phyloP scores from a whole-genome alignment of 345 rosid genomes.

The Kernera saxatilis region DNA sequence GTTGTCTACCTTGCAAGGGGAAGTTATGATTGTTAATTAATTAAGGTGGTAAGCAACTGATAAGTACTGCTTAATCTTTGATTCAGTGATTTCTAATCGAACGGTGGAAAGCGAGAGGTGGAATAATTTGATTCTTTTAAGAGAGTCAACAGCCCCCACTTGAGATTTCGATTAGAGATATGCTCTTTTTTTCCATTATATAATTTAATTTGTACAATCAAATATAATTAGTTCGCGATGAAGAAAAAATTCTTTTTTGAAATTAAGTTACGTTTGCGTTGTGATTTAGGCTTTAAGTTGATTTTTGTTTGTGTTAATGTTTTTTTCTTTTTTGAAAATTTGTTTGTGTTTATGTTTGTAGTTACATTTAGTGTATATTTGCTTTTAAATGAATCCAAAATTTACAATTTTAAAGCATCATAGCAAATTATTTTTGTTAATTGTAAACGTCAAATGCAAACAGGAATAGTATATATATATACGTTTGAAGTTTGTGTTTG shows the following conservation, averaged over 20 bases:
- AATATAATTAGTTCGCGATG: too few species aligned
- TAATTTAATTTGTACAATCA: too few species aligned
- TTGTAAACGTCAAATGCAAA: background rate
- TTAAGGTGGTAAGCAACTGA: conserved; percentile 14
- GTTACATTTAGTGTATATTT: background rate
- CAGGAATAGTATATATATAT: background rate
- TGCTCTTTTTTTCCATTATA: background rate
- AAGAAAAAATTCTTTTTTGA: too few species aligned
- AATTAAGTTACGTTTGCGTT: background rate
- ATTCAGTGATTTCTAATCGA: conserved; percentile 24
- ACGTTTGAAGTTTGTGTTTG: background rate
- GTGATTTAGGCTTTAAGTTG: background rate
- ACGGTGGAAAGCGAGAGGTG: conserved; percentile 21
- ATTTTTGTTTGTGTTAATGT: background rate
- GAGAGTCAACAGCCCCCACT: conserved; percentile 27
- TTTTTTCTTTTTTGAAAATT: too few species aligned
- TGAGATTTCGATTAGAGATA: conserved; percentile 5
- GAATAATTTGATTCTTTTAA: conserved; percentile 19
- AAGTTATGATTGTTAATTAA: conserved; percentile 17
- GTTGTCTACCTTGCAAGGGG: conserved; percentile 19
- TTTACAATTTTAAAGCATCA: background rate
- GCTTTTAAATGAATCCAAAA: background rate
- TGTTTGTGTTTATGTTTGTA: background rate
- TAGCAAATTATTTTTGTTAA: background rate
- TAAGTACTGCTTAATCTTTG: conserved; percentile 24